phyloP scores from a whole-genome alignment of 345 rosid genomes.

The Triadica sebifera region DNA sequence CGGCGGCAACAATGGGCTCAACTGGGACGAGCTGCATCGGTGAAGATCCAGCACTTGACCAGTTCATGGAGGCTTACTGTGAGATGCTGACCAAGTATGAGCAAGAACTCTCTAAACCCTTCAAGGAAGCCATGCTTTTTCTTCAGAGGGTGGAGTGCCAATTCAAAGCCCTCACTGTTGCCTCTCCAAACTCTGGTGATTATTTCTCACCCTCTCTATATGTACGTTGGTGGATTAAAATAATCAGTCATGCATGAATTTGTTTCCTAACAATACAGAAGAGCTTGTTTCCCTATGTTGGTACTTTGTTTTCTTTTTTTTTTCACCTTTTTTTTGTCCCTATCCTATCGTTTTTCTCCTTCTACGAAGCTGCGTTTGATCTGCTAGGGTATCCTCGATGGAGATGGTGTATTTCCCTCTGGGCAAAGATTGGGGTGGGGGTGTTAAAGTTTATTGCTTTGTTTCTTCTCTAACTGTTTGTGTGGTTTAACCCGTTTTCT shows the following conservation, averaged over 20 bases:
- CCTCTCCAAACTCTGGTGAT: conserved; percentile 62
- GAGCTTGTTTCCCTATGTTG: conserved; percentile 16
- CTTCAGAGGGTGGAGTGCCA: conserved; percentile 79
- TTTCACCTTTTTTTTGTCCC: neutral
- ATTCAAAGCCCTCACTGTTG: conserved; percentile 70
- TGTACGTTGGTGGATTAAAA: neutral
- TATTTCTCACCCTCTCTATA: conserved; percentile 11
- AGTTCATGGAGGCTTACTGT: conserved; percentile 99
- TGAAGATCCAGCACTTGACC: conserved; percentile 95
- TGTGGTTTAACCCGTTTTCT: conserved; percentile 14
- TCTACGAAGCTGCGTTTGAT: conserved; percentile 19
- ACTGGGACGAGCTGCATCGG: conserved; percentile 44
- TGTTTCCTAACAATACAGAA: conserved; percentile 11
- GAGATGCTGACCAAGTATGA: conserved; percentile 96
- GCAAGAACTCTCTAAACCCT: conserved; percentile 93
- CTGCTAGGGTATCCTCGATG: conserved; percentile 15
- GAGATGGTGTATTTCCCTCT: neutral
- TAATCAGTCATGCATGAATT: conserved; percentile 26
- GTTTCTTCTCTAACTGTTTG: conserved; percentile 26
- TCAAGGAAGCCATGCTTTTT: conserved; percentile 89
- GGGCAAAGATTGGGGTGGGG: neutral
- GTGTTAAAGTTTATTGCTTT: conserved; percentile 15
- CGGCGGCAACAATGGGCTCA: conserved; percentile 52
- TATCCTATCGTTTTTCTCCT: neutral
- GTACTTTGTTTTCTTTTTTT: neutral